Evolutionary conservation across 108 stramenopile genomes (phyloP), one percentile per base, ranked within the genome.

Genomic region (Cyclostephanos tholiformis): DNA sequence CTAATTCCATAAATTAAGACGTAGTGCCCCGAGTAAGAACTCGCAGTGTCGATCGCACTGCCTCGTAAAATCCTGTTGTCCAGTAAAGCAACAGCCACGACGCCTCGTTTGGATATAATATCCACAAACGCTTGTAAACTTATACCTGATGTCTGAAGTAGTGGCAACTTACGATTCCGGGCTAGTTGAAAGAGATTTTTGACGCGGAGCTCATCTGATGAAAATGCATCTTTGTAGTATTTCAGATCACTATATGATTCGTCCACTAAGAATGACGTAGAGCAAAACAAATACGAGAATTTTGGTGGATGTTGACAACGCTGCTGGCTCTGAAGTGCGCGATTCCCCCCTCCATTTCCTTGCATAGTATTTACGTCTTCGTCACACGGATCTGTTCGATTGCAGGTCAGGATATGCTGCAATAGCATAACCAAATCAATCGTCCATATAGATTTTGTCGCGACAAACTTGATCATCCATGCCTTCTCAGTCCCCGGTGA

Each of bases 391-490:
- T 12, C 36, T 22, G 41, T 25, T 16, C 39, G 44, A n/a, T 43
- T 30, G 30, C 70, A 56, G 6, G 59, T 48, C 53, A 87, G 48
- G 51, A 82, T 50, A 36, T 41, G 23, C 23, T 89, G 67, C 17
- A 93, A 63, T 17, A 88, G 67, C 32, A 60, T 66, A 4, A 93
- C 80, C 64, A 93, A 76, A 71, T 93, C 92, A 35, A 89, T 82
- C 2, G 90, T 90, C 92, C 92, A 93, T 41, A 93, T 86, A 52
- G 89, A 91, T 68, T 91, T 38, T 50, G 90, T 81, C 19, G 63
- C 73, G 38, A 91, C 63, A 49, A 38, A 65, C 4, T 71, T 59
- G 3, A 82, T 44, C 51, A 92, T 74, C 60, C 67, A 59, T 9
- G 52, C 65, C 43, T 25, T 63, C 35, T 76, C 38, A 22, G 35